Base-by-base conservation (phyloP, 108 stramenopile species). In the Aurantiochytrium sp. region DNA sequence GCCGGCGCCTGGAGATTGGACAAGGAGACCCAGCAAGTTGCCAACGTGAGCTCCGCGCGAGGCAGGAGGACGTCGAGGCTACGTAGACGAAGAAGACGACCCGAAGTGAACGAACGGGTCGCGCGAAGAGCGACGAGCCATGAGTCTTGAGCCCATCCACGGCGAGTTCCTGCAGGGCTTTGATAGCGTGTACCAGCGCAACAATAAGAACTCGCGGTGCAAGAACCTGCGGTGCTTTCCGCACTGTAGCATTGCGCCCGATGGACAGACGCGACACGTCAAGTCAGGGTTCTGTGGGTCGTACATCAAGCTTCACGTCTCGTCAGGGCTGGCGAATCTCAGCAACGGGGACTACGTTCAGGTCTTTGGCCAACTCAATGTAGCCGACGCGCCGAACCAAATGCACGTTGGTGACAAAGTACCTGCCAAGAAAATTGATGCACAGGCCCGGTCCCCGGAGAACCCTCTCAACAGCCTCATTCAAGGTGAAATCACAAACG, bases 191-290 rank as follows among this genome's bases (percentile, higher is more conserved):
- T 83, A 83, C 76, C 76, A 53, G 51, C 76, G 76, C 49, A 83
- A 83, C 28, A 83, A 83, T 45, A 83, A 83, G 28, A 53, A 53
- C 25, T 53, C 49, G 25, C 49, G 76, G 76, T 53, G 51, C 49
- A 83, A 83, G 51, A 83, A 83, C 4, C 51, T 83, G 76, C 76
- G 76, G 18, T 83, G 76, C 51, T 83, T 83, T 4, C 76, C 76
- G 51, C 76, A 83, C 76, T 83, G 76, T 23, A 83, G 51, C 51
- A 18, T 69, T 10, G 64, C 64, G 64, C 64, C 64, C 25, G 42
- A 69, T 23, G 64, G 64, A 14, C 23, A 21, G 45, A 53, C 51
- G 76, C n/a, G 51, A 16, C 76, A 83, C 51, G 51, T 53, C 6
- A 83, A 83, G 19, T 83, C 76, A 6, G 76, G 76, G 0, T 83